Evolutionary conservation across 139 green algal genomes (phyloP), one percentile per base, ranked within the genome.

Genomic region (Pedinophyceae sp.): DNA sequence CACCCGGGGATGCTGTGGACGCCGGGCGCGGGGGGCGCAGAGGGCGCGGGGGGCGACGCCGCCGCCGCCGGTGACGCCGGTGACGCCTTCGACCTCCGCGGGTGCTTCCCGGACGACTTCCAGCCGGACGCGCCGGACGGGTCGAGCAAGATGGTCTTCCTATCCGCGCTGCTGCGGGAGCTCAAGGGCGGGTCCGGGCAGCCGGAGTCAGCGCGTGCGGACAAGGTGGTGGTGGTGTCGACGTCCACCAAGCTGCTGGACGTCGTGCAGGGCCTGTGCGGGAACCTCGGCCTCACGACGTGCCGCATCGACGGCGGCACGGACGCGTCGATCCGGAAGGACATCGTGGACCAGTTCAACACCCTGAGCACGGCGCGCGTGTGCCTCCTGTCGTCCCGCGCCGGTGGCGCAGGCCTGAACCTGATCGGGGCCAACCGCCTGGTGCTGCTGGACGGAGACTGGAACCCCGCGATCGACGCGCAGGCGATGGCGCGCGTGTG

Each of bases 371-470:
- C 66, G 6, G 15, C 39, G 50, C 71, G 85, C 66, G 78, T 91
- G 27, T 91, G 89, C 61, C 55, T 95, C 52, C 77, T 95, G 41
- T 90, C 79, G 24, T 85, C 81, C 7, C 59, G 68, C 1, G 86
- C 86, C 26, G 86, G 86, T 19, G 86, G 86, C 25, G 85, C 79
- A 13, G 86, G 86, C 7, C 72, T 95, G 3, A 95, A 95, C 67
- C 65, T 95, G 28, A 73, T 85, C 10, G 84, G 86, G 3, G 84
- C 83, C 26, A 82, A 70, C 54, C 62, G 68, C 39, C 70, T 91
- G 22, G 68, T 80, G 22, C 70, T 88, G 24, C 70, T 77, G 43
- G 76, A 86, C 64, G 69, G 26, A 16, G 58, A 82, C 60, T 90
- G 81, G 81, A 87, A 88, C 52, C 68, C 69, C 10, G 73, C 65